These are phyloP conservation scores for Ciborinia camelliae DNA, from an alignment of 2,329 filamentous ascomycete species.

Conservation along the genomic window DNA sequence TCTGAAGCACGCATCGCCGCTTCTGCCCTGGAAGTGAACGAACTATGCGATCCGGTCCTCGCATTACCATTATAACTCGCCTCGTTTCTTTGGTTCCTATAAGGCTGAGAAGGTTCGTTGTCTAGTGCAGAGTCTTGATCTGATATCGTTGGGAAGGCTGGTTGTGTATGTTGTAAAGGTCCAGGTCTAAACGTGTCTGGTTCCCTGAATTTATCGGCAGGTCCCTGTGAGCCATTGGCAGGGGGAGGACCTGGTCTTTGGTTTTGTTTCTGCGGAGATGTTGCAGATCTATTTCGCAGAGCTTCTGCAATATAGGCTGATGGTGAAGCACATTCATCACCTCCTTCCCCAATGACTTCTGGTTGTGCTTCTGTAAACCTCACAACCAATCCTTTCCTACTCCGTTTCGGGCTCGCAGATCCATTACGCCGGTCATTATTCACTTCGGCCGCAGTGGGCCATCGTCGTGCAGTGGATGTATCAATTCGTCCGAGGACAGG, in stretches of 20 bases:
- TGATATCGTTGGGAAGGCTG: conserved; percentile 33
- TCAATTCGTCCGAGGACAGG: conserved; percentile 41
- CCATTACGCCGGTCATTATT: conserved; percentile 26
- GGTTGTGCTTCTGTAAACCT: conserved; percentile 70
- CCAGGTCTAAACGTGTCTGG: conserved; percentile 47
- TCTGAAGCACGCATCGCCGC: conserved; percentile 60
- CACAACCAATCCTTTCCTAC: conserved; percentile 68
- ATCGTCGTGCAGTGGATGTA: conserved; percentile 47
- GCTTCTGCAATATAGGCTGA: conserved; percentile 63
- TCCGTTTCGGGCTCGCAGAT: conserved; percentile 41
- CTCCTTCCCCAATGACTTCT: conserved; percentile 84
- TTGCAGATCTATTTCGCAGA: conserved; percentile 43
- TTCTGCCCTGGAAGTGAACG: conserved; percentile 44
- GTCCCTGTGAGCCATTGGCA: conserved; percentile 15
- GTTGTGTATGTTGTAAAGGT: conserved; percentile 55
- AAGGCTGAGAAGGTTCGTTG: not conserved
- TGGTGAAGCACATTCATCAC: conserved; percentile 64
- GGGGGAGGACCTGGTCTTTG: conserved; percentile 14
- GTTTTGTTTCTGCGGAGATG: conserved; percentile 17
- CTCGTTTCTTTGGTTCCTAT: conserved; percentile 2
- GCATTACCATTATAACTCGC: not conserved
- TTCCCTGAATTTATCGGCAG: conserved; percentile 14
- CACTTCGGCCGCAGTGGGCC: conserved; percentile 48
- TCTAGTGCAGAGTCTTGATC: conserved; percentile 16
- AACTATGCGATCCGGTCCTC: conserved; percentile 19